A percentile compares a stretch with the other conserved stretches of the same genome.
These are phyloP conservation scores for Colletotrichum graminicola DNA, from an alignment of 2,329 filamentous ascomycete species.

Conservation along the genomic window DNA sequence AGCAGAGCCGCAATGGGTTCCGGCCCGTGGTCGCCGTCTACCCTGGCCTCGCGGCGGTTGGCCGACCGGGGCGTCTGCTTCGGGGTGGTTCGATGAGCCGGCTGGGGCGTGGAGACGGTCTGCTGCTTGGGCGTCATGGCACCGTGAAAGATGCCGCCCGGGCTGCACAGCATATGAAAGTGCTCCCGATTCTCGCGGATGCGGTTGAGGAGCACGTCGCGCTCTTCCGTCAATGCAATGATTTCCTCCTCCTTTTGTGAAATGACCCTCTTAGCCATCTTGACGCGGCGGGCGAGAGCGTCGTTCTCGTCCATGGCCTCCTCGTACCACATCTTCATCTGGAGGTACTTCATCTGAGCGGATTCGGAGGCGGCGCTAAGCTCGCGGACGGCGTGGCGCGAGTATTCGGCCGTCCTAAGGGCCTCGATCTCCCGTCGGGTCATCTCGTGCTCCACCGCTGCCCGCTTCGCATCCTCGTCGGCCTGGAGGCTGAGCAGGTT, in stretches of 20 bases:
- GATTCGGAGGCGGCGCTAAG: conserved; percentile 65
- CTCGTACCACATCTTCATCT: conserved; percentile 76
- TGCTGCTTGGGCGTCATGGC: conserved; percentile 70
- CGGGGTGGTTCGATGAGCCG: conserved; percentile 60
- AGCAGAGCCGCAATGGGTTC: conserved; percentile 83
- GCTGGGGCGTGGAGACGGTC: conserved; percentile 57
- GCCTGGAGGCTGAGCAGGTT: conserved; percentile 87
- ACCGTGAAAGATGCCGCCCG: conserved; percentile 75
- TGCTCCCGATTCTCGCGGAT: conserved; percentile 93
- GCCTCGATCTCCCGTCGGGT: conserved; percentile 89
- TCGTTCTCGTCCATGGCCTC: conserved; percentile 75
- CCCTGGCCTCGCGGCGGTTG: conserved; percentile 54
- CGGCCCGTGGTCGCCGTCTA: conserved; percentile 65
- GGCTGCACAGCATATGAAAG: conserved; percentile 82
- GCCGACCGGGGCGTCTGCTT: conserved; percentile 63
- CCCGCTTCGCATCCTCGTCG: conserved; percentile 85
- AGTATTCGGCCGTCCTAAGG: conserved; percentile 79
- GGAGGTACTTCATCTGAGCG: conserved; percentile 65
- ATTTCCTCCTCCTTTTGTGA: conserved; percentile 82
- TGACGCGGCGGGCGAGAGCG: conserved; percentile 72
- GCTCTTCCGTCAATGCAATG: conserved; percentile 78
- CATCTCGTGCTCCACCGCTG: conserved; percentile 92
- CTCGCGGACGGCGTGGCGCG: conserved; percentile 70
- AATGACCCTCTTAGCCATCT: conserved; percentile 82
- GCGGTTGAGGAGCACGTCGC: conserved; percentile 80